phyloP scores from a whole-genome alignment of 305 asterid genomes.

The Ajuga reptans region DNA sequence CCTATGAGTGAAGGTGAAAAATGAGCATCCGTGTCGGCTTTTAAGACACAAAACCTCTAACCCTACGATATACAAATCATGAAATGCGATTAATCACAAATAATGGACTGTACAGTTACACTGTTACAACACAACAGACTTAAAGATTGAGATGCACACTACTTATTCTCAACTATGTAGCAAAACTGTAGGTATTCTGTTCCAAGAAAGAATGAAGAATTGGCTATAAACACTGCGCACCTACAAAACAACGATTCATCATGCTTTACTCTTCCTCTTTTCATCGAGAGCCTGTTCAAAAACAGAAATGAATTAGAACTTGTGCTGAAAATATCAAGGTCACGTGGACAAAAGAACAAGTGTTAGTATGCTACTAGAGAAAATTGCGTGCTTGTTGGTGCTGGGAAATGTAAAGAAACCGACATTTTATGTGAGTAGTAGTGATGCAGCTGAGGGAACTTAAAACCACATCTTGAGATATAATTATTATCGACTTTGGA shows the following conservation, averaged over 20 bases:
- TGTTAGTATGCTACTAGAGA: background rate
- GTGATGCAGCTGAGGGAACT: too few relatives aligned
- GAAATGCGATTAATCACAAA: background rate
- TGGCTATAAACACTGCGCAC: conserved; percentile 36
- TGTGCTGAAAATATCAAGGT: background rate
- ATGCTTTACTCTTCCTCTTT: conserved; percentile 67
- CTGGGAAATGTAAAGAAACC: background rate
- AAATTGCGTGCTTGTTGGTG: background rate
- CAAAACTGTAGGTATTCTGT: conserved; percentile 29
- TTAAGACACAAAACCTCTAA: conserved; percentile 15
- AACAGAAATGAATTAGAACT: background rate
- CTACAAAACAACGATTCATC: conserved; percentile 27
- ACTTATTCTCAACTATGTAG: conserved; percentile 28
- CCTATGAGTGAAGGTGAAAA: too few relatives aligned
- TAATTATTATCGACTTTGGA: too few relatives aligned
- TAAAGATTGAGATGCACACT: background rate
- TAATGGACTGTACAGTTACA: conserved; percentile 29
- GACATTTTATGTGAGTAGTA: too few relatives aligned
- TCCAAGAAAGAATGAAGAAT: conserved; percentile 55
- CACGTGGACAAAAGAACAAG: background rate
- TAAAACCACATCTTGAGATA: too few relatives aligned
- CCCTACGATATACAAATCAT: conserved; percentile 8
- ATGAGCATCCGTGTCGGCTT: too few relatives aligned
- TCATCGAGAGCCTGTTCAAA: conserved; percentile 72
- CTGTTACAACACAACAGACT: conserved; percentile 20